Conservation (phyloP, 768 basidiomycete genomes). For the Coprinopsis strossmayeri region DNA sequence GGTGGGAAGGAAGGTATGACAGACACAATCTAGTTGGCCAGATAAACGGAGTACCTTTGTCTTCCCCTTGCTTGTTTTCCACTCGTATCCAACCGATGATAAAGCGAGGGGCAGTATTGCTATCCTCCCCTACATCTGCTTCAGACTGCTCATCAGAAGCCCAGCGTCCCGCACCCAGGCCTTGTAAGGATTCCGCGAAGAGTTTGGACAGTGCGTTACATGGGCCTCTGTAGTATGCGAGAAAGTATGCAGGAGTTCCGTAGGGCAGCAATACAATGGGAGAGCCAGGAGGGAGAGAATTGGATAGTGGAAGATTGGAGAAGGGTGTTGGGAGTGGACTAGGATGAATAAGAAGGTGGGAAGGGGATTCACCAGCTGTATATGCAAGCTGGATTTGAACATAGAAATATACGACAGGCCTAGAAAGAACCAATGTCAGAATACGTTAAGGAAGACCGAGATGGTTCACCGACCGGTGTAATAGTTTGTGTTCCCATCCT, state of each 20-base stretch:
- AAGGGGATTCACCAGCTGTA: constrained; percentile 16
- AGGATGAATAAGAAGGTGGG: constrained; percentile 60
- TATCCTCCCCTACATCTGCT: no score
- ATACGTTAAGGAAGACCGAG: background rate
- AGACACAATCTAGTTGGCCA: constrained; percentile 63
- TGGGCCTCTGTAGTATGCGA: constrained; percentile 66
- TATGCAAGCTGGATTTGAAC: constrained; percentile 46
- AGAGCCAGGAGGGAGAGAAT: constrained; percentile 42
- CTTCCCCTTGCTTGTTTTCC: constrained; percentile 74
- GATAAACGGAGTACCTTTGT: constrained; percentile 69
- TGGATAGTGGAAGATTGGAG: constrained; percentile 35
- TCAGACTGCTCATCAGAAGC: constrained; percentile 17
- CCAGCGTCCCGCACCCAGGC: constrained; percentile 59
- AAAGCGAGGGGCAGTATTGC: no score
- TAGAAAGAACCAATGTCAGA: constrained; percentile 19
- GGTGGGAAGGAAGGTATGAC: constrained; percentile 31
- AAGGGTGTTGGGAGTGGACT: constrained; percentile 52
- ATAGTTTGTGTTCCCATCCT: constrained; percentile 55
- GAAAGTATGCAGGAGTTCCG: constrained; percentile 66
- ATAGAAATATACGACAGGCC: constrained; percentile 56
- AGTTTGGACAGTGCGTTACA: constrained; percentile 52
- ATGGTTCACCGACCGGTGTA: constrained; percentile 32
- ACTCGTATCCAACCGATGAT: constrained; percentile 71
- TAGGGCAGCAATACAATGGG: constrained; percentile 68
- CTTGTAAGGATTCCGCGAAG: constrained; percentile 57